Evolutionary conservation across 768 basidiomycete genomes (phyloP).

Genomic region (Baorangia bicolor): DNA sequence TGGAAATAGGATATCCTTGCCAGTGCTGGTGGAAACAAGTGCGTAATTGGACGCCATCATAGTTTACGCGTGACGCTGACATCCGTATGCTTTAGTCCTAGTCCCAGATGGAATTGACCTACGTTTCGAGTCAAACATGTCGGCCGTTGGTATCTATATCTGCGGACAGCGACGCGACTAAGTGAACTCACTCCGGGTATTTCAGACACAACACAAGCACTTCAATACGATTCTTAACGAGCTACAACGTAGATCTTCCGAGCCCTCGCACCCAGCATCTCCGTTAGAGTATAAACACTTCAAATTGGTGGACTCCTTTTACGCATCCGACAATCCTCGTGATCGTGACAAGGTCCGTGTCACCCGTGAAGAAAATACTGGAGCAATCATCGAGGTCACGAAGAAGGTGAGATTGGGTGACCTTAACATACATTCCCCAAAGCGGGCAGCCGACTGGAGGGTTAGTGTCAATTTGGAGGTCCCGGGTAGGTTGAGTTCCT

Average conservation of each 20-base stretch:
- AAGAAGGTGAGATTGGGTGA: constrained; percentile 83
- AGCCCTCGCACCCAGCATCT: constrained; percentile 50
- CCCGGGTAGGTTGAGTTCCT: constrained; percentile 55
- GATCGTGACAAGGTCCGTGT: constrained; percentile 71
- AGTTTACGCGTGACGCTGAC: constrained; percentile 1
- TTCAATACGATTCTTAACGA: constrained; percentile 87
- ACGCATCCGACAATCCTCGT: constrained; percentile 40
- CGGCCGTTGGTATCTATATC: constrained; percentile 53
- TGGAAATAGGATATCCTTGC: constrained; percentile 61
- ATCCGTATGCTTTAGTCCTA: constrained; percentile 53
- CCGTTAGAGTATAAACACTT: constrained; percentile 76
- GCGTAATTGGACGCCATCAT: constrained; percentile 31
- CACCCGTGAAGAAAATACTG: constrained; percentile 76
- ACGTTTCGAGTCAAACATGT: constrained; percentile 94
- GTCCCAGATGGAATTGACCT: constrained; percentile 57
- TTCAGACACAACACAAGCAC: constrained; percentile 80
- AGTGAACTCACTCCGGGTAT: constrained; percentile 12
- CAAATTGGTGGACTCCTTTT: constrained; percentile 79
- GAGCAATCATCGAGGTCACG: constrained; percentile 61
- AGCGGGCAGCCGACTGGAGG: constrained; percentile 84
- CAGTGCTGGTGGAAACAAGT: constrained; percentile 85
- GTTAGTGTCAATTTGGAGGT: constrained; percentile 92
- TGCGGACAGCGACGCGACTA: constrained; percentile 2
- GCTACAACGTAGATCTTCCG: constrained; percentile 57
- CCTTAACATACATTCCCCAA: constrained; percentile 85